Base-by-base conservation (phyloP, 2,329 filamentous ascomycete genomes). In the Alternaria alternata region DNA sequence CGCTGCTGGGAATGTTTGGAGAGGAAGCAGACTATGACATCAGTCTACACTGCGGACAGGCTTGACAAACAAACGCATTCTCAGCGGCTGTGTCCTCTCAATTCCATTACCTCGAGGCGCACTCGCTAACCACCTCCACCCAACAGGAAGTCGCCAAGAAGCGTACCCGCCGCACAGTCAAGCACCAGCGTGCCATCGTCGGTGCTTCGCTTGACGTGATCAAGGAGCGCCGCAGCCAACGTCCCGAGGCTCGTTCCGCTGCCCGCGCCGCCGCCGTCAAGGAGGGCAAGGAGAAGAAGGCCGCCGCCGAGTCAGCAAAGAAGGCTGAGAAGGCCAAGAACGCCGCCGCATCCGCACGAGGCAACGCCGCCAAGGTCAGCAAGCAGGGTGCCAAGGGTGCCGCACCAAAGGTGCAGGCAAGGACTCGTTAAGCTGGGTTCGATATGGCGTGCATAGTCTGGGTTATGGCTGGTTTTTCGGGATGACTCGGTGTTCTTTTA, bases 141-240 rank as follows among this genome's bases (percentile, higher is more conserved):
- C 42, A 64, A 87, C 83, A 99, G 95, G 95, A 99, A 89, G 91
- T 97, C 81, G 93, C 94, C 87, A 99, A 99, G 92, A 98, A 98
- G 91, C 94, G 95, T 81, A 93, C 93, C 75, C 95, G 95, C 87
- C 93, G 93, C 81, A 93, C 93, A 80, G 92, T 99, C 86, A 99
- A 99, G 92, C 84, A 92, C 83, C 95, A 99, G 89, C 94, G 95
- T 88, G 94, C 91, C 81, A 96, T 99, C 84, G 95, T 99, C 77
- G 95, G 95, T 89, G 95, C 95, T 75, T 97, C 95, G 69, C 94
- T 99, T 84, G 95, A 99, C 82, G 93, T 98, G 81, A 98, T 99
- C 89, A 98, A 97, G 91, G 95, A 99, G 90, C 93, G 93, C 86
- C 94, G 95, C 80, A 84, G 88, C 77, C 90, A 93, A 88, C 93